phyloP scores from a whole-genome alignment of 202 grass and related monocot species.

The Eragrostis tef region DNA sequence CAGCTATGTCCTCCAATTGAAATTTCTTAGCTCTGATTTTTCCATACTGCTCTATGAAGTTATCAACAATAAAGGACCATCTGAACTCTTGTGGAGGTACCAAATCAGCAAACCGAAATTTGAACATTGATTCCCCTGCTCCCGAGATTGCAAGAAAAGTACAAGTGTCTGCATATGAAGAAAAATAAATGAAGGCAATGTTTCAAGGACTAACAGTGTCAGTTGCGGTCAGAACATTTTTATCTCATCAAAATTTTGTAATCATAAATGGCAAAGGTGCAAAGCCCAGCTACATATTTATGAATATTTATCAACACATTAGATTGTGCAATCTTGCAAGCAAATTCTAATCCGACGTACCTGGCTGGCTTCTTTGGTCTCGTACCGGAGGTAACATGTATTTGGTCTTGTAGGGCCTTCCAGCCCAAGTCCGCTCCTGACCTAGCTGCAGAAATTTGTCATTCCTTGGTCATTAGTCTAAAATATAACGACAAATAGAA shows the following conservation, averaged over 20 bases:
- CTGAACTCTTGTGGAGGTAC: not conserved
- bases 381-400: not conserved
- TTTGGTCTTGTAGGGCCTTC: slow-evolving; percentile 18
- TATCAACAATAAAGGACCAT: not conserved
- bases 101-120: not conserved
- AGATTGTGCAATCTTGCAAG: not conserved
- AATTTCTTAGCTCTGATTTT: not conserved
- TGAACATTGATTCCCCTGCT: not conserved
- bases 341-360: not conserved
- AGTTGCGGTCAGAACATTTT: not conserved
- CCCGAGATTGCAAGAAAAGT: not conserved
- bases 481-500: too few relatives aligned
- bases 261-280: not conserved
- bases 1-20: not conserved
- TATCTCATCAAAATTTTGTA: not conserved
- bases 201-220: not conserved
- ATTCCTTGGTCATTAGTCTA: too few relatives aligned
- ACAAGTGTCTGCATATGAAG: not conserved
- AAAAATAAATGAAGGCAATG: not conserved
- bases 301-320: not conserved
- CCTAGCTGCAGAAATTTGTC: slow-evolving; percentile 12
- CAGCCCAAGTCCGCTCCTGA: slow-evolving; percentile 2
- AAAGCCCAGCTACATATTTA: not conserved
- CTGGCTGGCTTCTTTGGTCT: not conserved
- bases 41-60: not conserved